phyloP scores from a whole-genome alignment of 371 early-diverging fungal genomes.

The Choanephora cucurbitarum region DNA sequence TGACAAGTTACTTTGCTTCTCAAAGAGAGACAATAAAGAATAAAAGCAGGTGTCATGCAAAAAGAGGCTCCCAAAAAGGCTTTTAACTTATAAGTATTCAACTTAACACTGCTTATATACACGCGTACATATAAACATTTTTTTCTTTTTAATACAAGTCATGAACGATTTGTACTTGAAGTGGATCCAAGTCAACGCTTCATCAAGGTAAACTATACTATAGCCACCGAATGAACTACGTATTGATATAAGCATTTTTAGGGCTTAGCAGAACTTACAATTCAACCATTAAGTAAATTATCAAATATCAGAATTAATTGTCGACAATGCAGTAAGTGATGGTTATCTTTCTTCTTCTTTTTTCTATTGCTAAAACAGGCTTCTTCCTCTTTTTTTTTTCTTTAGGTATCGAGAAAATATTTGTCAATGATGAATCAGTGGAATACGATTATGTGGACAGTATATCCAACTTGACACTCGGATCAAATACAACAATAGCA shows the following conservation, averaged over 20 bases:
- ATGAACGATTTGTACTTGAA: slow-evolving; percentile 59
- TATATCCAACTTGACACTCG: slow-evolving; percentile 47
- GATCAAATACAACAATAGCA: slow-evolving; percentile 50
- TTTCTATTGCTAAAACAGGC: too few relatives aligned
- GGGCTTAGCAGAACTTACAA: slow-evolving; percentile 66
- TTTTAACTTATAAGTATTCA: background rate
- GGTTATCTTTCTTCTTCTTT: too few relatives aligned
- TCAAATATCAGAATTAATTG: slow-evolving; percentile 56
- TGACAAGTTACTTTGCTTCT: too few relatives aligned
- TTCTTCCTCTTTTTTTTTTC: too few relatives aligned
- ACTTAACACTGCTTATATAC: background rate
- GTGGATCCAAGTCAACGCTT: slow-evolving; percentile 45
- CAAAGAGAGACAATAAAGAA: too few relatives aligned
- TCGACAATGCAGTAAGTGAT: slow-evolving; percentile 62
- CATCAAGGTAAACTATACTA: slow-evolving; percentile 34
- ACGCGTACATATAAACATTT: background rate
- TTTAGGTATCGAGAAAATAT: slow-evolving; percentile 62
- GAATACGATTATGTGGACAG: slow-evolving; percentile 59
- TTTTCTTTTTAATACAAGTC: slow-evolving; percentile 39
- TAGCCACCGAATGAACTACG: too few relatives aligned
- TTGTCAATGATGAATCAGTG: slow-evolving; percentile 58
- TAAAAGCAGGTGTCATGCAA: background rate
- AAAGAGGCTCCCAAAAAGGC: background rate
- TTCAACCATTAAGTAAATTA: slow-evolving; percentile 57
- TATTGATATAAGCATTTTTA: too few relatives aligned